Evolutionary conservation across 768 basidiomycete species (phyloP).

Genomic region (Psilocybe azurescens): DNA sequence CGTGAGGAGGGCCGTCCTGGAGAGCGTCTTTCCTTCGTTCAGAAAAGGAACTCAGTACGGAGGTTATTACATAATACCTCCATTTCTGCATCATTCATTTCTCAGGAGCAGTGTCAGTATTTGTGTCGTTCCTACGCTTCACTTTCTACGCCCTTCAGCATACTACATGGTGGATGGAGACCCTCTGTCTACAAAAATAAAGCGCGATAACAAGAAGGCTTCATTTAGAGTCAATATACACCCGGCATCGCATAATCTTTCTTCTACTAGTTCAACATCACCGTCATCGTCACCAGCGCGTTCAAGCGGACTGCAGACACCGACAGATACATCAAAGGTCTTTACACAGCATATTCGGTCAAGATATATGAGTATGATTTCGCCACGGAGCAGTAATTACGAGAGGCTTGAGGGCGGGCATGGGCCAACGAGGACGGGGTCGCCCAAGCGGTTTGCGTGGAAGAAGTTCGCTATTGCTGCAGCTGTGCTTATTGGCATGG

Average conservation of each 20-base stretch:
- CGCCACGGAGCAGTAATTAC: slow-evolving; percentile 35
- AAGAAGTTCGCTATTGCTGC: slow-evolving; percentile 71
- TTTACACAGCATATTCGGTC: slow-evolving; percentile 20
- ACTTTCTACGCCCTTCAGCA: neutral
- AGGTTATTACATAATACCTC: too few species aligned
- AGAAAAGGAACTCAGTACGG: too few species aligned
- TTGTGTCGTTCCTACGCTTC: neutral
- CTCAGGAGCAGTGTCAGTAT: neutral
- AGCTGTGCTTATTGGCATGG: slow-evolving; percentile 56
- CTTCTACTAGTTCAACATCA: neutral
- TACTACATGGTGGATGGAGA: slow-evolving; percentile 24
- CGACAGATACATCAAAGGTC: neutral
- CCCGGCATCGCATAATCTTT: slow-evolving; percentile 8
- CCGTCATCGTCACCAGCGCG: slow-evolving; percentile 7
- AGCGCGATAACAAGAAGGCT: slow-evolving; percentile 18
- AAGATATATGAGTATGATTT: slow-evolving; percentile 24
- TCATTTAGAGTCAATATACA: slow-evolving; percentile 19
- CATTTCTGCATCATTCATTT: neutral
- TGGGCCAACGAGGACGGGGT: slow-evolving; percentile 45
- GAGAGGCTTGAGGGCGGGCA: slow-evolving; percentile 37
- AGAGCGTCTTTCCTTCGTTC: too few species aligned
- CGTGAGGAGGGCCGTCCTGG: too few species aligned
- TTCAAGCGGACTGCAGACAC: slow-evolving; percentile 17
- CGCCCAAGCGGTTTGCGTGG: slow-evolving; percentile 52
- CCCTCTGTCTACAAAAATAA: slow-evolving; percentile 13